Evolutionary conservation across 257 asterid species (phyloP).

Genomic region (Mentha longifolia): DNA sequence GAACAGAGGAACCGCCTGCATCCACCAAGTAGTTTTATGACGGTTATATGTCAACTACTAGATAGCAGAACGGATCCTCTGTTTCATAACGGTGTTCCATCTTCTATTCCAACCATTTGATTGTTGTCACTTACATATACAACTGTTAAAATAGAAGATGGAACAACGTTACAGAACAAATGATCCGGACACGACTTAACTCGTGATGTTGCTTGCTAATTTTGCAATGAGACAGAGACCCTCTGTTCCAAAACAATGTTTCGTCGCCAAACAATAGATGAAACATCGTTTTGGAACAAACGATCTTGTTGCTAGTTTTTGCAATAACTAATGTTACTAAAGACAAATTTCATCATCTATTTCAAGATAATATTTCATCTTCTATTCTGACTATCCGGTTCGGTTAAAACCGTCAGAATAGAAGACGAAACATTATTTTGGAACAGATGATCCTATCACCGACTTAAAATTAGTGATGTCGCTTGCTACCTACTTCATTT

Average conservation of each 20-base stretch:
- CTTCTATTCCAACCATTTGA: neutral
- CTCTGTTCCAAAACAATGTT: neutral
- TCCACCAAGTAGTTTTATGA: neutral
- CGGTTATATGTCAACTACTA: neutral
- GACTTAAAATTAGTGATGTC: neutral
- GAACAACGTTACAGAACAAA: neutral
- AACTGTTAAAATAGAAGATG: neutral
- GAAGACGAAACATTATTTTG: neutral
- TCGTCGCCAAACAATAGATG: too few relatives aligned
- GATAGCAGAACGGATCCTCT: neutral
- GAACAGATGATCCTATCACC: neutral
- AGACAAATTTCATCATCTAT: too few relatives aligned
- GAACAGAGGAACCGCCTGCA: conserved; percentile 84
- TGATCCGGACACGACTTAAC: neutral
- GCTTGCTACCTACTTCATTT: conserved; percentile 60
- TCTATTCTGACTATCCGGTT: too few relatives aligned
- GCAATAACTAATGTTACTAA: too few relatives aligned
- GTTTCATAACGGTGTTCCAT: neutral
- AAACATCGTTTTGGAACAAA: too few relatives aligned
- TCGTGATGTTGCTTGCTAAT: neutral
- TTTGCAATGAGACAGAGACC: neutral
- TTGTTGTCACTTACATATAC: too few relatives aligned
- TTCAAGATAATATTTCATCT: too few relatives aligned
- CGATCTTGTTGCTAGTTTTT: too few relatives aligned
- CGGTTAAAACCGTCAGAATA: too few relatives aligned